Evolutionary conservation across 331 rosid genomes (phyloP), one percentile per base, ranked within the genome.

Genomic region (Acacia pycnantha): DNA sequence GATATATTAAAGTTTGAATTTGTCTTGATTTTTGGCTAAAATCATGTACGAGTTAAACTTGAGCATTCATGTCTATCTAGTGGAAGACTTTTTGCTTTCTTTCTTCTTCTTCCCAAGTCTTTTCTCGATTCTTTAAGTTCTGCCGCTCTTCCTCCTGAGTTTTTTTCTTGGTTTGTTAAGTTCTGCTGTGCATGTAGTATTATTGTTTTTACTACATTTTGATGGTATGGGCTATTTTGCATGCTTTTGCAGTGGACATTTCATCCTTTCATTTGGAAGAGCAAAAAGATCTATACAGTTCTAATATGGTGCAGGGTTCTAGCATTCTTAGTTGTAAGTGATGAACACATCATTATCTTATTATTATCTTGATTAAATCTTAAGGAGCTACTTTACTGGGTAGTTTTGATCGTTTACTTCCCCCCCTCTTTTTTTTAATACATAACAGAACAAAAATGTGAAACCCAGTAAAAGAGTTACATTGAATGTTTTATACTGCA

Each of bases 231-330:
- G 44, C 71, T 44, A n/a, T 73, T 70, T 71, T 72, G 7, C 87
- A 75, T 88, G 85, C 31, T 84, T 77, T 79, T 91, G 91, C 97
- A 95, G 99, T 95, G 99, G 99, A 91, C 94, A 15, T 95, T 95
- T 56, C 97, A 95, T 86, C 99, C 99, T 64, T 95, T 95, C 90
- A 73, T 95, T 77, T 80, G 91, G 83, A 95, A 95, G 96, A 84
- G 89, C 88, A 95, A 92, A 89, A 95, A 89, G 95, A 88, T 95
- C 82, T 95, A 90, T 86, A 95, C 99, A 61, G 99, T 93, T 86
- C 83, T 90, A 72, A 35, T 96, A 46, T 96, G 99, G 99, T 96
- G 99, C 91, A 94, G 99, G 86, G 97, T 91, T 90, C 94, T 96
- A 79, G 82, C 98, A 47, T 96, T 87, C 86, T 92, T 96, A 93